Percentiles rank a stretch among this genome's conserved stretches.
Evolutionary conservation across 179 eudicot species (phyloP).

Genomic region (Sideroxylon spinosum): DNA sequence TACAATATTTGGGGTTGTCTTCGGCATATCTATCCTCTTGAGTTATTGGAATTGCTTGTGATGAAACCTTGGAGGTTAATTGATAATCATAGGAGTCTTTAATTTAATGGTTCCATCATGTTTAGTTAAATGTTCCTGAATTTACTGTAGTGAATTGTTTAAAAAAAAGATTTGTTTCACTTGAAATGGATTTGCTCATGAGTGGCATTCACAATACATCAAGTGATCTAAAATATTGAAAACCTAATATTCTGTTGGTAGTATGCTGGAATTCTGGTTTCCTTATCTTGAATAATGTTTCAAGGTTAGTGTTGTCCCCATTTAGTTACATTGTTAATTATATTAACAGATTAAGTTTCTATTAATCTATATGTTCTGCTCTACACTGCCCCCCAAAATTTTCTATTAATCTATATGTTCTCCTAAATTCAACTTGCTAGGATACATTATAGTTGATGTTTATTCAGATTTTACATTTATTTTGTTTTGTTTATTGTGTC

Average conservation of each 20-base stretch:
- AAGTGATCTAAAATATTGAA: not conserved
- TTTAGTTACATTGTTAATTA: not conserved
- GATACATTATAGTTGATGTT: not conserved
- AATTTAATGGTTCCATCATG: not conserved
- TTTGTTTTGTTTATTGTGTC: not conserved
- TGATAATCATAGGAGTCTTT: too few species aligned
- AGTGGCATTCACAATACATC: not conserved
- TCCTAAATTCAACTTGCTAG: not conserved
- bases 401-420: not conserved
- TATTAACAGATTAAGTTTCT: not conserved
- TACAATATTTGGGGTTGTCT: not conserved
- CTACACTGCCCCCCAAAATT: not conserved
- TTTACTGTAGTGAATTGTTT: not conserved
- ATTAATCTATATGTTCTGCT: not conserved
- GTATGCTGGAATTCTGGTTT: not conserved
- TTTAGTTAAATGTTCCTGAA: not conserved
- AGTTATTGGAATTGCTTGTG: not conserved
- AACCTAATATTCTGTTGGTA: not conserved
- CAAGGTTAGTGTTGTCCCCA: not conserved
- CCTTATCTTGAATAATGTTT: not conserved
- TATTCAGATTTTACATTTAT: not conserved
- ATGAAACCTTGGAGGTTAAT: not conserved
- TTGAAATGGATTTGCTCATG: not conserved
- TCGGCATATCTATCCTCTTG: not conserved
- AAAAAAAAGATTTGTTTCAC: too few species aligned